Evolutionary conservation across 495 filamentous ascomycete genomes (phyloP), one percentile per base, ranked within the genome.

Genomic region (Astrothelium subdiscretum): DNA sequence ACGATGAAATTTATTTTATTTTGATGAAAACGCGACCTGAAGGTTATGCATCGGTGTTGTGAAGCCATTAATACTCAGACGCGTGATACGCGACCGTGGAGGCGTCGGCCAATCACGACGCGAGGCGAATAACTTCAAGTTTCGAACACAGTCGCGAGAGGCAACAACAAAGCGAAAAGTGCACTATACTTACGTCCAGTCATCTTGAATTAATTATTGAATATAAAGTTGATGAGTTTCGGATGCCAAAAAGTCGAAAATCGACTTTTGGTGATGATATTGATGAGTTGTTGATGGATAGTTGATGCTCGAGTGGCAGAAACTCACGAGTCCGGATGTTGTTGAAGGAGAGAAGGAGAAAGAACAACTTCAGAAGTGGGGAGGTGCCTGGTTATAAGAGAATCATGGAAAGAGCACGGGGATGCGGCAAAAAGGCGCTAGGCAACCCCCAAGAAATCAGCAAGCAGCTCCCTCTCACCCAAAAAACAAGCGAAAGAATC

Each of bases 191-290:
- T 76, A 86, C 84, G 84, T 78, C 84, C 84, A 85, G 84, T 83
- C 84, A 87, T 86, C 67, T 73, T 85, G 79, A 74, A 70, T 67
- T 70, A 85, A 20, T 85, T 90, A 74, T 95, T 95, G 78, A 95
- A 96, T 40, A 88, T 94, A 2, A 90, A 32, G 0, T 35, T 35
- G 31, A 59, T 59, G 3, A 42, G 35, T 32, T 4, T 22, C 68
- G 67, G 62, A 68, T 68, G 31, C 59, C 57, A 42, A 26, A n/a
- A 42, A 31, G 31, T 35, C 35, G n/a, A 42, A 59, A 35, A 38
- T 59, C n/a, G 57, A 59, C 35, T 59, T 59, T 35, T 35, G 31
- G 31, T 59, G 31, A 42, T 20, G 57, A 59, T 35, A 42, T 42
- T 13, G 57, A 59, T 59, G 57, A 22, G 57, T 35, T 59, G 31